Evolutionary conservation across 345 rosid genomes (phyloP).

Genomic region (Eucalyptus globulus): DNA sequence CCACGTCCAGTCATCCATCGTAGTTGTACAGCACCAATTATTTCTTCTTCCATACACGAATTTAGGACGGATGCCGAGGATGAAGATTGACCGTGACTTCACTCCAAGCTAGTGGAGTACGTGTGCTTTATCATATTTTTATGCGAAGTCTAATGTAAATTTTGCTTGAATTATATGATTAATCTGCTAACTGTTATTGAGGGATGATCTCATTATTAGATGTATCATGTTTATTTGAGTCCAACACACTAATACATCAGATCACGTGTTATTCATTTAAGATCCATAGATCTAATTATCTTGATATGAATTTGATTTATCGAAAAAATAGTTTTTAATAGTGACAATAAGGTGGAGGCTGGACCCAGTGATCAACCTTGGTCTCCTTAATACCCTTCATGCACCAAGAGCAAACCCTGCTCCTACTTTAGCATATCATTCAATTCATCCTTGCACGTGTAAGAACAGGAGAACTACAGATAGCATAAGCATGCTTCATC

Average conservation of each 20-base stretch:
- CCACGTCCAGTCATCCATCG: not conserved
- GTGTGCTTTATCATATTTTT: not conserved
- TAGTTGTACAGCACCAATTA: not conserved
- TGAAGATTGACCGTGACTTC: not conserved
- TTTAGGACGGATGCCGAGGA: not conserved
- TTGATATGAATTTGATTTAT: rapidly evolving
- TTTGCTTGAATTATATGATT: not conserved
- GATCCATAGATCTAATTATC: not conserved
- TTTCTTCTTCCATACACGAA: not conserved
- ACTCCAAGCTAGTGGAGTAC: not conserved
- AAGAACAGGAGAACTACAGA: not conserved
- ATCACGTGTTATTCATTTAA: rapidly evolving
- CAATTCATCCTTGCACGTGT: not conserved
- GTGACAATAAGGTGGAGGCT: not conserved
- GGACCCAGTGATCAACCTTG: not conserved
- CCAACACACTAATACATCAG: rapidly evolving
- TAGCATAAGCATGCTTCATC: not conserved
- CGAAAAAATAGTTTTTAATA: not conserved
- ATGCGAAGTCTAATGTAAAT: not conserved
- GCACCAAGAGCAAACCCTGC: not conserved
- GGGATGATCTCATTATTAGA: not conserved
- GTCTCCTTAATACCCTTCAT: not conserved
- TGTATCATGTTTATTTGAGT: not conserved
- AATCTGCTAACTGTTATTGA: rapidly evolving
- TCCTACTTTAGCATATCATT: not conserved